Percentiles rank a stretch among this genome's conserved stretches.
These are phyloP conservation scores for Helicostylum pulchrum DNA, from an alignment of 192 early-diverging fungal species.

Conservation along the genomic window DNA sequence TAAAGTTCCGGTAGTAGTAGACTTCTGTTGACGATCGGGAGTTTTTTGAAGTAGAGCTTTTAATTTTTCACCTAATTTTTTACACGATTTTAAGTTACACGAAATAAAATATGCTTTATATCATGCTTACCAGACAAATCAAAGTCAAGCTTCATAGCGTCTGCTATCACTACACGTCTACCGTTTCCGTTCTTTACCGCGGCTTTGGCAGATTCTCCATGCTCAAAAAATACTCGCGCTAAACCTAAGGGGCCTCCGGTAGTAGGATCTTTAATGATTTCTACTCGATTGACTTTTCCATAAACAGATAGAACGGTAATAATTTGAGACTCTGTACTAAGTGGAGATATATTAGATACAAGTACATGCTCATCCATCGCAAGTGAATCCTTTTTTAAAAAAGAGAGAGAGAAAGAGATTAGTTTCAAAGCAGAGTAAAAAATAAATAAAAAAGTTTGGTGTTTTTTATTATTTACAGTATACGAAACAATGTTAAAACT, in stretches of 20 bases:
- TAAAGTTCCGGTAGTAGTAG: too few relatives aligned
- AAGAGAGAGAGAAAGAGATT: too few relatives aligned
- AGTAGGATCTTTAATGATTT: conserved; percentile 44
- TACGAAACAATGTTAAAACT: background rate
- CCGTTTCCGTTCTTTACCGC: conserved; percentile 49
- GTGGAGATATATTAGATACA: conserved; percentile 31
- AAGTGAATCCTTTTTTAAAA: background rate
- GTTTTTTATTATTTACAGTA: background rate
- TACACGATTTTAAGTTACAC: background rate
- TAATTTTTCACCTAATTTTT: background rate
- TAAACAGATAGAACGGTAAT: conserved; percentile 43
- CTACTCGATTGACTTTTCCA: conserved; percentile 44
- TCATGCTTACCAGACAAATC: conserved; percentile 29
- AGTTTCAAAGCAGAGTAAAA: too few relatives aligned
- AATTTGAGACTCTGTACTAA: conserved; percentile 33
- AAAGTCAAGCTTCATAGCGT: conserved; percentile 34
- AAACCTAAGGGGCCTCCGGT: conserved; percentile 45
- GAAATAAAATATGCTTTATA: background rate
- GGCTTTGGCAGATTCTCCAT: conserved; percentile 35
- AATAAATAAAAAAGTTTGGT: background rate
- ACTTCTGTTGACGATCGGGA: background rate
- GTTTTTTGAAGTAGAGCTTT: background rate
- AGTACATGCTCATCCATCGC: conserved; percentile 17
- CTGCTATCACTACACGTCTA: conserved; percentile 12
- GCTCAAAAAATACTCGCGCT: conserved; percentile 42